Evolutionary conservation across 2,329 filamentous ascomycete species (phyloP).

Genomic region (Daldinia sp.): DNA sequence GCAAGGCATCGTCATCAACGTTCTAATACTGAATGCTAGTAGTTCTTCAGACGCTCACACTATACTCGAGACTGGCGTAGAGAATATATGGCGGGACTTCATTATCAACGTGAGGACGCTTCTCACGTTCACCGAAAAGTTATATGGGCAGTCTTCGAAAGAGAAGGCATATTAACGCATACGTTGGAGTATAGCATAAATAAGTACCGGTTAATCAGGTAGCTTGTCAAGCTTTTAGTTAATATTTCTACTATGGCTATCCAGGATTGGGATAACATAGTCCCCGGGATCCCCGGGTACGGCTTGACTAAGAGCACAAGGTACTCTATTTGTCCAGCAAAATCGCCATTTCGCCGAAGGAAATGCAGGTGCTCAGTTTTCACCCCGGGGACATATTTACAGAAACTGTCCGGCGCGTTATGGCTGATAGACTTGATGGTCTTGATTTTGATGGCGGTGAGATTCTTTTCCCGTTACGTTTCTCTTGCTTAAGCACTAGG

Average conservation of each 20-base stretch:
- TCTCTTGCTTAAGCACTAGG: neutral
- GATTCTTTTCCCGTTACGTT: neutral
- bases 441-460: neutral
- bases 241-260: neutral
- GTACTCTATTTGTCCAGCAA: neutral
- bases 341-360: neutral
- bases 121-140: neutral
- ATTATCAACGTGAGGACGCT: neutral
- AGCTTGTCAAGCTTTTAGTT: neutral
- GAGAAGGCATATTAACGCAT: neutral
- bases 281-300: neutral
- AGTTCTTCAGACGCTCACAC: too few species aligned
- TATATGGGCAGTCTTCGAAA: neutral
- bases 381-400: neutral
- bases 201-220: neutral
- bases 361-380: neutral
- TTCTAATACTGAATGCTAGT: too few species aligned
- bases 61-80: too few species aligned
- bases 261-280: neutral
- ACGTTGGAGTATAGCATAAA: neutral
- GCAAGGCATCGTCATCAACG: too few species aligned
- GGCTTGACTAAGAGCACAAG: neutral
- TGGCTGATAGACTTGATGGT: neutral
- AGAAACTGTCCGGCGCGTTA: neutral
- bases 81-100: too few species aligned